Conservation (phyloP, 345 rosid genomes). For the Barbarea vulgaris region DNA sequence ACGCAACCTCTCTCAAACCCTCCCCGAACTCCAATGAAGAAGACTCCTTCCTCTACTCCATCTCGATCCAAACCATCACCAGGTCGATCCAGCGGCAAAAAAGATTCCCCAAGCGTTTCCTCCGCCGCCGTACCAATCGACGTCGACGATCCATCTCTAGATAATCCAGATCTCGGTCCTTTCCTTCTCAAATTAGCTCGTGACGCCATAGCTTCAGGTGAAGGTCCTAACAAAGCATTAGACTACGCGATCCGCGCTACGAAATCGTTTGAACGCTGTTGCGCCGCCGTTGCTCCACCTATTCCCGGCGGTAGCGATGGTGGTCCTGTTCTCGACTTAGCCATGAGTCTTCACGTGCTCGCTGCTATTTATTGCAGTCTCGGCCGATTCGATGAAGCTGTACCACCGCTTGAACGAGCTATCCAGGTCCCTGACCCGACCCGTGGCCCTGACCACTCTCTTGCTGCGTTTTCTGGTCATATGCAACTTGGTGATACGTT, state of each 20-base stretch:
- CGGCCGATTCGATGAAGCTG: slow-evolving; percentile 93
- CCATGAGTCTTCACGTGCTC: slow-evolving; percentile 93
- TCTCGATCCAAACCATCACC: slow-evolving; percentile 91
- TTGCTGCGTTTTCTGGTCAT: slow-evolving; percentile 89
- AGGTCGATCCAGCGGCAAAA: slow-evolving; percentile 56
- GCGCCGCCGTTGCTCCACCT: slow-evolving; percentile 51
- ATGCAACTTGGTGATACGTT: slow-evolving; percentile 98
- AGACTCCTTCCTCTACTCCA: slow-evolving; percentile 73
- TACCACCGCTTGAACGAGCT: slow-evolving; percentile 83
- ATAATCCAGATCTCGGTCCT: slow-evolving; percentile 99
- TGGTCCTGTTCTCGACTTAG: slow-evolving; percentile 88
- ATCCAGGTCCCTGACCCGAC: slow-evolving; percentile 72
- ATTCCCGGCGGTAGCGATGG: slow-evolving; percentile 46
- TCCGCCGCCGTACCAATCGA: slow-evolving; percentile 33
- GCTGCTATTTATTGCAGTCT: slow-evolving; percentile 95
- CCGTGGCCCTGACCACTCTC: slow-evolving; percentile 83
- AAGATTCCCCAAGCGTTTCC: slow-evolving; percentile 58
- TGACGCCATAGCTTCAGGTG: slow-evolving; percentile 92
- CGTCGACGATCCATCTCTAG: slow-evolving; percentile 71
- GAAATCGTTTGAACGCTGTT: slow-evolving; percentile 84
- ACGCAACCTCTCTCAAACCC: slow-evolving; percentile 46
- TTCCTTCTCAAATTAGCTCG: slow-evolving; percentile 95
- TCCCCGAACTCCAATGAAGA: slow-evolving; percentile 55
- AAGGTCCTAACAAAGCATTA: slow-evolving; percentile 84
- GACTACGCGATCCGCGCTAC: slow-evolving; percentile 94